phyloP scores from a whole-genome alignment of 2,329 filamentous ascomycete species.

The Trichoderma sp. region DNA sequence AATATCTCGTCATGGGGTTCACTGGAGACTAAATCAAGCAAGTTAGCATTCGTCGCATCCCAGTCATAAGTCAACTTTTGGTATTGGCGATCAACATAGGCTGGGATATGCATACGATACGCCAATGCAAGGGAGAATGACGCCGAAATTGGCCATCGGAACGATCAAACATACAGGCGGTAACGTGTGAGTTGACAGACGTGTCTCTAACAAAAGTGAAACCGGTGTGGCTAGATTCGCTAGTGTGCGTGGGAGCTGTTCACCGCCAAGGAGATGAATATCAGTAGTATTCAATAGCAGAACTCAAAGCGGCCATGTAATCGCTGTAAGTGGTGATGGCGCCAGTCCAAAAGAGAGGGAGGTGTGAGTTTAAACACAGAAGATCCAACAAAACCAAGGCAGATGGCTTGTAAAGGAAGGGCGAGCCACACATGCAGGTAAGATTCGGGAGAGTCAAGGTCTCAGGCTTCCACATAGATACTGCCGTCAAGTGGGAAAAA shows the following conservation, averaged over 20 bases:
- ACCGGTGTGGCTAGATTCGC: conserved; percentile 18
- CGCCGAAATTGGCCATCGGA: conserved; percentile 18
- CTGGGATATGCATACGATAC: conserved; percentile 14
- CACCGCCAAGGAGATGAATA: conserved; percentile 26
- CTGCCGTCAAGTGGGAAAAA: conserved; percentile 21
- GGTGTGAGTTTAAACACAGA: neutral
- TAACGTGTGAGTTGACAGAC: neutral
- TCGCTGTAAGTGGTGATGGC: neutral
- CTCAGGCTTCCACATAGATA: conserved; percentile 29
- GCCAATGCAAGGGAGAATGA: conserved; percentile 18
- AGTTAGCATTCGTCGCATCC: conserved; percentile 20
- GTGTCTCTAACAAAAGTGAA: conserved; percentile 12
- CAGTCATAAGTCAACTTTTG: neutral
- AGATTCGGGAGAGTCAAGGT: conserved; percentile 31
- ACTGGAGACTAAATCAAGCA: neutral
- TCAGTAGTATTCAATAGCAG: conserved; percentile 20
- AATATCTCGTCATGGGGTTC: neutral
- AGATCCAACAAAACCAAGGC: neutral
- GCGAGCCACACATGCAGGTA: conserved; percentile 24
- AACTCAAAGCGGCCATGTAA: neutral
- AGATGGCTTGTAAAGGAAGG: conserved; percentile 20
- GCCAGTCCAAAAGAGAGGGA: neutral
- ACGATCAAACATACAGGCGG: conserved; percentile 18
- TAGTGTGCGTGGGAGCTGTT: conserved; percentile 23
- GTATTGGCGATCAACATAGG: conserved; percentile 1